Base-by-base conservation (phyloP, 805 yeast species). In the Hanseniaspora jakobsenii region DNA sequence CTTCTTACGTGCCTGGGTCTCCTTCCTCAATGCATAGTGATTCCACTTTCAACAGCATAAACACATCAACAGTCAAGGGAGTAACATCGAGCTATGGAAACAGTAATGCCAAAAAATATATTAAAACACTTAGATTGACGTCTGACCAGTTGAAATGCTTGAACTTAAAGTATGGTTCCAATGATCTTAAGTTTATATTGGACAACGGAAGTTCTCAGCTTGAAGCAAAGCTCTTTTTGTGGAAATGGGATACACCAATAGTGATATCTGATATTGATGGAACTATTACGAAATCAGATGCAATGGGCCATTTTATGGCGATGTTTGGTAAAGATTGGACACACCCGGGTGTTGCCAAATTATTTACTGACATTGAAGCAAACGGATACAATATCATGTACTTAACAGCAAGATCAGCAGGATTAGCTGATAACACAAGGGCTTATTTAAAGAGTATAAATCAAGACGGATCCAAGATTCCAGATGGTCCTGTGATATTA, bases 221-320 rank as follows among this genome's bases (percentile, higher is more conserved):
- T 9, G 67, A 66, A 9, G 77, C 95, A 0, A 75, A 80, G 52
- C 66, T 91, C 44, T 89, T 70, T 55, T 69, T 84, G 32, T 91
- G 98, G 98, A 76, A 77, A 51, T 70, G 78, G 52, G 70, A 76
- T 47, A 78, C 80, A 0, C 96, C 97, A 1, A 81, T 91, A 32
- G 98, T 91, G 6, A 89, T 91, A 21, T 84, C 95, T 7, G 98
- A 91, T 63, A 91, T 91, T 48, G 98, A 91, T 60, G 98, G 98
- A 14, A 91, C 98, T 1, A 91, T 91, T 52, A 91, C 98, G 14
- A 87, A 86, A 61, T 86, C 96, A 1, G 98, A 91, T 65, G 98
- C 98, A 0, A 66, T 91, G 55, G 98, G 98, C 2, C 98, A 91
- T 62, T 89, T 91, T 2, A 67, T 91, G 60, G 86, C 91, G 14